Base-by-base conservation (phyloP, 139 green algal species). In the Coelastrella sp. region DNA sequence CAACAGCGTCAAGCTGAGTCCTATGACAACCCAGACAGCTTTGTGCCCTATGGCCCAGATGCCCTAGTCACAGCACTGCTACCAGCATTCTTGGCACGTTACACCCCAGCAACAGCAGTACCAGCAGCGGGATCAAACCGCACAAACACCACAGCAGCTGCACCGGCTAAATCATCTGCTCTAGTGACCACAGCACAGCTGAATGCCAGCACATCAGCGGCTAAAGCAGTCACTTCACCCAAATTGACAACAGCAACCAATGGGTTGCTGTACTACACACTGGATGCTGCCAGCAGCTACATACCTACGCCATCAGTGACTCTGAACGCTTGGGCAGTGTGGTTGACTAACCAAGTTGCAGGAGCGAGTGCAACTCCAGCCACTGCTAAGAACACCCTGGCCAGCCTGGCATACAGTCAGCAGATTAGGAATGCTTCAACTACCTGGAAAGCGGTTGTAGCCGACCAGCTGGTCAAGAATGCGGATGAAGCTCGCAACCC, bases 321-420 rank as follows among this genome's bases (percentile, higher is more conserved):
- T 16, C 89, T 95, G 60, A 95, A 95, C 60, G 83, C 76, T 16
- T 95, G 91, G 91, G 93, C 93, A 3, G 22, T 73, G 2, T 94
- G 92, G 89, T 74, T 95, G 7, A 60, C 84, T 16, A 13, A 58
- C 6, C 22, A 80, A 13, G 74, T 19, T 4, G 3, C 22, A 59
- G 74, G 68, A 22, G 57, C 32, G 32, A 47, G 54, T 66, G 78
- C 78, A 13, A 68, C 78, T 16, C 10, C 56, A 47, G 56, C 22
- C 17, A 60, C 68, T 66, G 78, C 78, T 16, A 47, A 76, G 68
- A 85, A 85, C 80, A 87, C 82, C 0, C 0, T 87, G 82, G 54
- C 32, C 7, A 71, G 64, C 13, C 14, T 87, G 65, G 7, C 82
- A 7, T 87, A 73, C 65, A 78, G 17, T 14, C 5, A 14, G 47